Evolutionary conservation across 352 stramenopile species (phyloP).

Genomic region (Peronospora farinosa): DNA sequence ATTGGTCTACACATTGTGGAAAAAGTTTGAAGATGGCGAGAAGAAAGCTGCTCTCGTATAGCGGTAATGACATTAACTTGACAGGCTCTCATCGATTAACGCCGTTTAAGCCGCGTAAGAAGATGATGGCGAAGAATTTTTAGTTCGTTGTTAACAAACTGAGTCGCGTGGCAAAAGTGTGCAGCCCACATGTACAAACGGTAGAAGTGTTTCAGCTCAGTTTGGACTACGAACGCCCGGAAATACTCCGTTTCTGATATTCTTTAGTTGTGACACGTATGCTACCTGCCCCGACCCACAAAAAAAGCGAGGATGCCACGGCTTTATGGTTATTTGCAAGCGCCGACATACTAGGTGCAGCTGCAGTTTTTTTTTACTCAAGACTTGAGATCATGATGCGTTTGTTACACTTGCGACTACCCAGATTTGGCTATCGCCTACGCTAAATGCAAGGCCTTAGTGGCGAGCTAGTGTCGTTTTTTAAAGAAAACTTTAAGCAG

Average conservation of each 20-base stretch:
- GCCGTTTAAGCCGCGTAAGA: conserved; percentile 39
- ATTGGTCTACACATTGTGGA: conserved; percentile 28
- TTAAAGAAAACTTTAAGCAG: too few relatives aligned
- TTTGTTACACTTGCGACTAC: conserved; percentile 35
- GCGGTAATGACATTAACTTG: conserved; percentile 30
- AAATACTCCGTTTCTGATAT: conserved; percentile 41
- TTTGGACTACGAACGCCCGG: conserved; percentile 49
- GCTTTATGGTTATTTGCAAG: conserved; percentile 44
- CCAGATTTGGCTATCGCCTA: conserved; percentile 43
- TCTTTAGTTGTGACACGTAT: conserved; percentile 21
- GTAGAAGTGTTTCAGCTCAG: conserved; percentile 32
- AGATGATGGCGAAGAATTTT: conserved; percentile 20
- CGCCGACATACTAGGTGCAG: conserved; percentile 32
- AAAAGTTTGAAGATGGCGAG: conserved; percentile 23
- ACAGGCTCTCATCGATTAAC: conserved; percentile 27
- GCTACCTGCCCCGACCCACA: conserved; percentile 35
- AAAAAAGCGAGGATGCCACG: conserved; percentile 38
- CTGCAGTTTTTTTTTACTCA: conserved; percentile 29
- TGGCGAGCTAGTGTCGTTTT: too few relatives aligned
- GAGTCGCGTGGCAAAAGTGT: conserved; percentile 11
- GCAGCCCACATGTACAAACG: conserved; percentile 31
- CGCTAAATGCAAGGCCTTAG: too few relatives aligned
- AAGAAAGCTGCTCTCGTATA: conserved; percentile 32
- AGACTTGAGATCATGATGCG: conserved; percentile 34
- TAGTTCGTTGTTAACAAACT: conserved; percentile 15